Evolutionary conservation across 805 yeast genomes (phyloP).

Genomic region (Teunomyces funiuensis): DNA sequence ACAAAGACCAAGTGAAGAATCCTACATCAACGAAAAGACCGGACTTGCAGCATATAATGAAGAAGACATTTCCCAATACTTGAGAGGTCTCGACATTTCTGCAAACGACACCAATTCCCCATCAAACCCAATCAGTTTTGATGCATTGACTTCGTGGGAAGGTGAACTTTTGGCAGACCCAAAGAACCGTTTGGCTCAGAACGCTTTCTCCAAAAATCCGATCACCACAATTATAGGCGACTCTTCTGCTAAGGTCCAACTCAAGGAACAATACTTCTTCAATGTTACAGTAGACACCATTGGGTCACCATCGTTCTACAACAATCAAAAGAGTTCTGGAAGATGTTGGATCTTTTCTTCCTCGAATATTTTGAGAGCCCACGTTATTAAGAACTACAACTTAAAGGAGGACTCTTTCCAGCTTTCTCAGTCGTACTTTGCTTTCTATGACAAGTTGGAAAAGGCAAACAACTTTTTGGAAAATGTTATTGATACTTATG

Average conservation of each 20-base stretch:
- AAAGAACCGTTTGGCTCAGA: constrained; percentile 53
- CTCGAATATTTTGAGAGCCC: constrained; percentile 67
- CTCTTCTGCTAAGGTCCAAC: constrained; percentile 19
- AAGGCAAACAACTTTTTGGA: constrained; percentile 80
- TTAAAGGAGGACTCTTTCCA: constrained; percentile 56
- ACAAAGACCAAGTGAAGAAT: not conserved
- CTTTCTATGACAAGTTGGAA: constrained; percentile 84
- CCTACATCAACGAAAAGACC: constrained; percentile 11
- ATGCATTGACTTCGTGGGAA: constrained; percentile 40
- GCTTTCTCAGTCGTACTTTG: constrained; percentile 74
- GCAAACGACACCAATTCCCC: constrained; percentile 3
- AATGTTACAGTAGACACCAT: constrained; percentile 35
- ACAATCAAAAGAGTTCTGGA: constrained; percentile 73
- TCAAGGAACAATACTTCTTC: constrained; percentile 33
- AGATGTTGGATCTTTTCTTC: constrained; percentile 91
- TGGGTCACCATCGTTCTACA: constrained; percentile 35
- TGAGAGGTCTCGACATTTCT: constrained; percentile 14
- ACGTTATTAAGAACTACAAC: constrained; percentile 60
- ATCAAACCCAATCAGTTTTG: constrained; percentile 19
- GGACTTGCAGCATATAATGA: not conserved
- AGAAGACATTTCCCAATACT: constrained; percentile 8
- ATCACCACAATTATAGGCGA: constrained; percentile 44
- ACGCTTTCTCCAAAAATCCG: constrained; percentile 51
- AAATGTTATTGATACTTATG: constrained; percentile 67
- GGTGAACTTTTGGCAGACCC: constrained; percentile 42